phyloP scores from a whole-genome alignment of 2,329 filamentous ascomycete genomes.

The Colletotrichum sp. region DNA sequence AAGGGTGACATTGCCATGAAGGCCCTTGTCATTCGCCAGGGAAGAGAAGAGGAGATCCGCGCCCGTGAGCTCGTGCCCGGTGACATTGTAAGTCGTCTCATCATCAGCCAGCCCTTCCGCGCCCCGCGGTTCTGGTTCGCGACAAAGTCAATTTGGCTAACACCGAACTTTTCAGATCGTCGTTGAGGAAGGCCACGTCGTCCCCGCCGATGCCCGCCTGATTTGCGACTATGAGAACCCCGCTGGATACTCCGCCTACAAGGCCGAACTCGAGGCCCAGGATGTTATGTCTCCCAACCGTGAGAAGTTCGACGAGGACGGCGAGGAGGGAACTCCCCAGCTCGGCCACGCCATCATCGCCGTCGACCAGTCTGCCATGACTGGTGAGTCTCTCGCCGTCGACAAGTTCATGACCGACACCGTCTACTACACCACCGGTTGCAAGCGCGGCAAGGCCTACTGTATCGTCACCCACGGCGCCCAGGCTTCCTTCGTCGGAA shows the following conservation, averaged over 20 bases:
- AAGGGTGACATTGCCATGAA: constrained; percentile 84
- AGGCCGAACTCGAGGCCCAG: constrained; percentile 67
- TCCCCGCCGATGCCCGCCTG: constrained; percentile 72
- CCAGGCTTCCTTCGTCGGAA: constrained; percentile 77
- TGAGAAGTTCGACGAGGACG: constrained; percentile 60
- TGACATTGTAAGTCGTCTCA: constrained; percentile 66
- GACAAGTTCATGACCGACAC: constrained; percentile 80
- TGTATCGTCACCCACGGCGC: constrained; percentile 71
- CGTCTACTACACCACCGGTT: constrained; percentile 81
- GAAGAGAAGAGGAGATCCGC: constrained; percentile 70
- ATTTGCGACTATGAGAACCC: constrained; percentile 73
- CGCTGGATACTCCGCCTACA: constrained; percentile 56
- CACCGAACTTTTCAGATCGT: constrained; percentile 53
- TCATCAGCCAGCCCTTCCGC: background rate
- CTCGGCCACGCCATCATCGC: constrained; percentile 72
- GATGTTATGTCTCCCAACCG: constrained; percentile 34
- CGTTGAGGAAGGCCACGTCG: constrained; percentile 73
- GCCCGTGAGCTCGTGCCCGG: constrained; percentile 77
- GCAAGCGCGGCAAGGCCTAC: constrained; percentile 81
- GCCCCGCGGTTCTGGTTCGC: background rate
- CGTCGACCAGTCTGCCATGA: constrained; percentile 81
- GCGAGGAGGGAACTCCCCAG: constrained; percentile 57
- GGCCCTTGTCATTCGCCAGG: constrained; percentile 70
- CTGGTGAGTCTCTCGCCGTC: constrained; percentile 79
- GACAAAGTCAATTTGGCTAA: background rate